These are phyloP conservation scores for Solanum gandarillasii DNA, from an alignment of 257 asterid species.

Conservation along the genomic window DNA sequence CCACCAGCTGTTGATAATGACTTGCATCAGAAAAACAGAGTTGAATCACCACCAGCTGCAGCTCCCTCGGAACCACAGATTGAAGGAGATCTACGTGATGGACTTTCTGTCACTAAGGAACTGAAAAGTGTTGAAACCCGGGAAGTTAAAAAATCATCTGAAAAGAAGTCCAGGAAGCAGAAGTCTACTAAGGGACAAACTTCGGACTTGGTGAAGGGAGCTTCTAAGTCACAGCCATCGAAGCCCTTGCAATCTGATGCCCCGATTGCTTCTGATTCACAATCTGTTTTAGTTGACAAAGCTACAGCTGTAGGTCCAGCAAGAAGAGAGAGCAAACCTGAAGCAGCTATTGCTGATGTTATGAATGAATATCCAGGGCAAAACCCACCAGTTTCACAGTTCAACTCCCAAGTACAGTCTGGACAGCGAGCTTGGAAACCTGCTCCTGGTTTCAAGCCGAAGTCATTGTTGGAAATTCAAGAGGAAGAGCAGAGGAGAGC, in stretches of 20 bases:
- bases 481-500: conserved; percentile 94
- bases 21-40: conserved; percentile 9
- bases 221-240: conserved; percentile 35
- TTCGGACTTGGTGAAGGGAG: conserved; percentile 30
- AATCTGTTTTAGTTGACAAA: conserved; percentile 18
- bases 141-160: conserved; percentile 50
- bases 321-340: conserved; percentile 24
- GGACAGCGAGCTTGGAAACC: conserved; percentile 89
- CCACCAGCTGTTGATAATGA: conserved; percentile 12
- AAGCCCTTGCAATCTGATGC: conserved; percentile 32
- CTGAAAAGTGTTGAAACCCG: conserved; percentile 30
- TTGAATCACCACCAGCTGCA: conserved; percentile 15
- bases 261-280: conserved; percentile 10
- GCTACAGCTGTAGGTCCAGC: conserved; percentile 21
- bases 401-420: conserved; percentile 20
- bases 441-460: conserved; percentile 95
- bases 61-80: conserved; percentile 16
- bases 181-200: conserved; percentile 55
- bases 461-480: conserved; percentile 82
- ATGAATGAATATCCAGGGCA: conserved; percentile 14
- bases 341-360: conserved; percentile 17
- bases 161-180: conserved; percentile 83
- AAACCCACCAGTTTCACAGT: conserved; percentile 18
- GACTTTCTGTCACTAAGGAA: conserved; percentile 36
- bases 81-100: conserved; percentile 24